Conservation (phyloP, 2,329 filamentous ascomycete species). For the Fusarium vanettenii region DNA sequence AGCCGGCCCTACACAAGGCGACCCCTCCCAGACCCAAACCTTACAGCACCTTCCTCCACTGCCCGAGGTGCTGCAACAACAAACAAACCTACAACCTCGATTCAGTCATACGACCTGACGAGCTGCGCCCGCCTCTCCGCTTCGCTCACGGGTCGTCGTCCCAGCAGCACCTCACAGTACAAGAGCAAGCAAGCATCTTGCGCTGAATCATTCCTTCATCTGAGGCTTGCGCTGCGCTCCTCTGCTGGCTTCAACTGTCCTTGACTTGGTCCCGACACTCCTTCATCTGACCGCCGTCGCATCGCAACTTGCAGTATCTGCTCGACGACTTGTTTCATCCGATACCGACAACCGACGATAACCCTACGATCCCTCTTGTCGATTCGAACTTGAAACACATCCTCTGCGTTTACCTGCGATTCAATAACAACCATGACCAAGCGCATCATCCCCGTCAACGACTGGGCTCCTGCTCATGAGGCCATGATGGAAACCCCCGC, state of each 20-base stretch:
- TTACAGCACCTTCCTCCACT: not conserved
- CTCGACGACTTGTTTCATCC: not conserved
- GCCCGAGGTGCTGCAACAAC: not conserved
- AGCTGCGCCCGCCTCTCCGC: not conserved
- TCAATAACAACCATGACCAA: slow-evolving; percentile 45
- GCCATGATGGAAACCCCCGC: slow-evolving; percentile 47
- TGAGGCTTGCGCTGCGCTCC: not conserved
- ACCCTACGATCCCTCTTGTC: slow-evolving; percentile 2
- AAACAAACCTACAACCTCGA: slow-evolving; percentile 22
- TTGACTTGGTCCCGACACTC: not conserved
- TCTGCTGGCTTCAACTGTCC: not conserved
- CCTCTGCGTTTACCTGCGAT: not conserved
- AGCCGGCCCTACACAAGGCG: slow-evolving; percentile 13
- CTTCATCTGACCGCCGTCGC: not conserved
- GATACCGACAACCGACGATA: slow-evolving; percentile 8
- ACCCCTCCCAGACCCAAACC: slow-evolving; percentile 23
- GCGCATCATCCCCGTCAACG: slow-evolving; percentile 54
- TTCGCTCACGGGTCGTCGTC: not conserved
- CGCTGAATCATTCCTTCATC: not conserved
- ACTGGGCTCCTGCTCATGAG: slow-evolving; percentile 58
- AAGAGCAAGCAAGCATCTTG: not conserved
- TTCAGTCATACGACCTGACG: not conserved
- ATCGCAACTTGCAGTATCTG: not conserved
- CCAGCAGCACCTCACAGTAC: not conserved
- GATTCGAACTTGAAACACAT: not conserved